Base-by-base conservation (phyloP, 805 yeast genomes). In the Zygosaccharomyces gambellarensis region DNA sequence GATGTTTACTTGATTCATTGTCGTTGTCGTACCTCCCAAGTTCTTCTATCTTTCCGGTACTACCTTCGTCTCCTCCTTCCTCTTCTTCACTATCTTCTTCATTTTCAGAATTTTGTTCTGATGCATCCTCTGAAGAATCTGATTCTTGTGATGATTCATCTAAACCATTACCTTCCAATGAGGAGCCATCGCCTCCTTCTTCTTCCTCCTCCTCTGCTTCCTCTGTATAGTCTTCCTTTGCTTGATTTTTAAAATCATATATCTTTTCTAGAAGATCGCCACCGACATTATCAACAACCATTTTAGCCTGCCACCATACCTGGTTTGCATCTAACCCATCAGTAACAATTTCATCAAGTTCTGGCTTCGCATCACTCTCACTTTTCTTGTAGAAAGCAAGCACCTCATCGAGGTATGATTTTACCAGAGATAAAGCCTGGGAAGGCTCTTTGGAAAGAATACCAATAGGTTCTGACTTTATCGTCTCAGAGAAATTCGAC, bases 271-370 rank as follows among this genome's bases (percentile, higher is more conserved):
- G 63, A 31, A 89, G 68, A 39, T 76, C 74, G 43, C 84, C 89
- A 25, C 84, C 81, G 10, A 85, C 85, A 6, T 84, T 85, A 50
- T 90, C 97, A 34, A 89, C 71, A 17, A 92, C 83, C 71, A 92
- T 77, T 67, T 87, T 88, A 2, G 87, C 83, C 68, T 92, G 98
- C 48, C 92, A 95, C 89, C 92, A 92, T 0, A 94, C 90, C 64
- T 92, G 98, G 36, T 85, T 78, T 22, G 96, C 83, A 65, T 87
- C 96, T 47, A 92, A 72, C 0, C 97, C 98, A 43, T 90, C 95
- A 11, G 85, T 76, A 57, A 84, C 81, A 19, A 92, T 76, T 63
- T 87, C 90, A 66, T 90, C 96, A 19, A 92, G 72, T 5, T 86
- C 85, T 0, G 94, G 79, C 47, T 69, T 67, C 11, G 44, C 46